Percentiles rank a stretch among this genome's conserved stretches.
These are phyloP conservation scores for Mediolabrus comicus DNA, from an alignment of 108 stramenopile genomes.

Conservation along the genomic window DNA sequence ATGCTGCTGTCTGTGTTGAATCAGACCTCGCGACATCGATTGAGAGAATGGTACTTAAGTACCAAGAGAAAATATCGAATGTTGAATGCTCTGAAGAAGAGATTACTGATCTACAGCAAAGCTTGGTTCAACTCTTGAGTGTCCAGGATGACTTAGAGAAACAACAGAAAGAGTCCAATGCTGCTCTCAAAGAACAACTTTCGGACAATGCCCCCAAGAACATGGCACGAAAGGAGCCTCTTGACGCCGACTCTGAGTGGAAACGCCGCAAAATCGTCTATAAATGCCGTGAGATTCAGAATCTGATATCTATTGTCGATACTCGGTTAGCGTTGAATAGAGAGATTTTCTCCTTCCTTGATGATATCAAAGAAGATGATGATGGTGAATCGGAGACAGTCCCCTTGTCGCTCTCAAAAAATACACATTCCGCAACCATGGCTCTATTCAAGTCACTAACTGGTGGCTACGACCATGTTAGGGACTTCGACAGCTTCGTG, in stretches of 20 bases:
- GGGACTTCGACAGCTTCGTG: slow-evolving; percentile 24
- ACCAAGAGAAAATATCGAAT: slow-evolving; percentile 35
- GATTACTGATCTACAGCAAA: slow-evolving; percentile 10
- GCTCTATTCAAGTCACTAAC: slow-evolving; percentile 41
- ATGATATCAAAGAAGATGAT: slow-evolving; percentile 3
- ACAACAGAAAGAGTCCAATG: slow-evolving; percentile 39
- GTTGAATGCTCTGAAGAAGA: slow-evolving; percentile 10
- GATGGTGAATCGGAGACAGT: slow-evolving; percentile 6
- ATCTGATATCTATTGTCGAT: slow-evolving; percentile 28
- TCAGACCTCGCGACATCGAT: slow-evolving; percentile 24
- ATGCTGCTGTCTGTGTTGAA: slow-evolving; percentile 6
- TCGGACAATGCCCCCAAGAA: slow-evolving; percentile 5
- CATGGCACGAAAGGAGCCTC: slow-evolving; percentile 46
- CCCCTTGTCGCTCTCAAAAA: slow-evolving; percentile 9
- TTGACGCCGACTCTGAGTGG: slow-evolving; percentile 66
- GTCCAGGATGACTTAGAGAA: slow-evolving; percentile 43
- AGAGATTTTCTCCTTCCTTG: slow-evolving; percentile 32
- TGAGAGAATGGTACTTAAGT: slow-evolving; percentile 13
- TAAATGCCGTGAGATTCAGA: slow-evolving; percentile 40
- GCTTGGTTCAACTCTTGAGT: slow-evolving; percentile 45
- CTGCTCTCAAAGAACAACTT: slow-evolving; percentile 37
- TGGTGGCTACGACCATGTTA: slow-evolving; percentile 33
- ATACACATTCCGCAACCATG: slow-evolving; percentile 22
- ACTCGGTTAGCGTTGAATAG: slow-evolving; percentile 30
- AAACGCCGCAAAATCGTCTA: slow-evolving; percentile 55